phyloP scores from a whole-genome alignment of 148 eudicot species.

The Arbutus unedo region DNA sequence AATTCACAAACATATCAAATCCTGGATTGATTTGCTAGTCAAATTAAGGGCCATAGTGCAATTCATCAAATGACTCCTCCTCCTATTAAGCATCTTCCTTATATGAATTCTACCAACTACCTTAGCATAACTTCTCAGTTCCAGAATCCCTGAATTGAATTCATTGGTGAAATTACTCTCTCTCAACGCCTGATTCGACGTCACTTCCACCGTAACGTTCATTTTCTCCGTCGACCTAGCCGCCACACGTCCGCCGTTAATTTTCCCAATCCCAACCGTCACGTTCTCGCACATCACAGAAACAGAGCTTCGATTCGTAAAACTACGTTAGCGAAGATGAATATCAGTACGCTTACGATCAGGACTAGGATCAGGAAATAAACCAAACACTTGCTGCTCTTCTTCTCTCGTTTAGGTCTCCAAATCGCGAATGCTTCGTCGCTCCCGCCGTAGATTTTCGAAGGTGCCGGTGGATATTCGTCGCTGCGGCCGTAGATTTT shows the following conservation, averaged over 20 bases:
- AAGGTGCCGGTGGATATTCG: not conserved
- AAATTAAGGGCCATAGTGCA: constrained; percentile 42
- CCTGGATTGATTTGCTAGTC: constrained; percentile 22
- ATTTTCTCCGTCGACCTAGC: not conserved
- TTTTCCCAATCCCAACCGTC: not conserved
- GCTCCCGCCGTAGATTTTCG: not conserved
- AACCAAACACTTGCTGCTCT: constrained; percentile 36
- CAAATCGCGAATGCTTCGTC: constrained; percentile 5
- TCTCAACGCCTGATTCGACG: not conserved
- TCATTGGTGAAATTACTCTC: constrained; percentile 21
- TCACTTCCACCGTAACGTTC: constrained; percentile 16
- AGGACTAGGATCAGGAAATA: constrained; percentile 28
- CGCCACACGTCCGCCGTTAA: not conserved
- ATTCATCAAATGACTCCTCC: constrained; percentile 23
- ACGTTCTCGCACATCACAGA: not conserved
- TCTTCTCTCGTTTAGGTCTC: not conserved
- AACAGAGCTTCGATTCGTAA: constrained; percentile 14
- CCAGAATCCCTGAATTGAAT: constrained; percentile 27
- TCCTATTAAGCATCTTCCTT: constrained; percentile 16
- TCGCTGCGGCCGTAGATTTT: constrained; percentile 12
- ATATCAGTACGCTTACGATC: constrained; percentile 11
- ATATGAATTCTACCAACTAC: constrained; percentile 34
- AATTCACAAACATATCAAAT: constrained; percentile 26
- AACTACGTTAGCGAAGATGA: constrained; percentile 30
- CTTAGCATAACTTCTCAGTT: constrained; percentile 21